Evolutionary conservation across 805 yeast species (phyloP).

Genomic region (Nakazawaea laoshanensis): DNA sequence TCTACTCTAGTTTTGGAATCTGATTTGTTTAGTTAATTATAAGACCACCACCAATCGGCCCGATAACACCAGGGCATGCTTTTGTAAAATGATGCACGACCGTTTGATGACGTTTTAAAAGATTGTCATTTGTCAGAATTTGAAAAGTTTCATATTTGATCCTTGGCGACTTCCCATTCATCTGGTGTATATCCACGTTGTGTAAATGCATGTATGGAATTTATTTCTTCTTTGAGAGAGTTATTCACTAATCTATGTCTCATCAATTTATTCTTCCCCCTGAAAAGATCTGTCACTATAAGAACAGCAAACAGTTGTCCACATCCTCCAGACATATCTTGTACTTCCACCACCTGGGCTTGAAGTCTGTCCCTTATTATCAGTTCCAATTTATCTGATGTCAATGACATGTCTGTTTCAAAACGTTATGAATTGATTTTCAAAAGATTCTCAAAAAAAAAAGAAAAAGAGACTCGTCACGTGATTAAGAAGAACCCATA

Average conservation of each 20-base stretch:
- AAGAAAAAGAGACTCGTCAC: too few relatives aligned
- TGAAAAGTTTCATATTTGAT: slow-evolving; percentile 4
- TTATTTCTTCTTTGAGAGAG: slow-evolving; percentile 77
- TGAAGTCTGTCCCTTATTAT: slow-evolving; percentile 47
- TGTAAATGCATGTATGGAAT: slow-evolving; percentile 87
- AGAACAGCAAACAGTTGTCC: slow-evolving; percentile 96
- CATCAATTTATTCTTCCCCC: slow-evolving; percentile 75
- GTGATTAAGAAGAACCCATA: too few relatives aligned
- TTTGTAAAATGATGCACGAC: too few relatives aligned
- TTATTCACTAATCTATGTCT: slow-evolving; percentile 82
- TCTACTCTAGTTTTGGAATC: too few relatives aligned
- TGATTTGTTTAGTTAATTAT: too few relatives aligned
- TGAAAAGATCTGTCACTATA: slow-evolving; percentile 64
- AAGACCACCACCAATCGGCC: too few relatives aligned
- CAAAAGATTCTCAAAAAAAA: too few relatives aligned
- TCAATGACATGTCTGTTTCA: slow-evolving; percentile 14
- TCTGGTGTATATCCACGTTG: slow-evolving; percentile 82
- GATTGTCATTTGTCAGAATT: not conserved
- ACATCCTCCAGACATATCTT: slow-evolving; percentile 86
- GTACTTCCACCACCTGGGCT: slow-evolving; percentile 62
- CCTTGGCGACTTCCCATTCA: slow-evolving; percentile 56
- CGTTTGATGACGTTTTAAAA: not conserved
- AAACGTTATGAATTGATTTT: too few relatives aligned
- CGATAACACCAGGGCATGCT: too few relatives aligned
- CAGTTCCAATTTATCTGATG: slow-evolving; percentile 31